Base-by-base conservation (phyloP, 768 basidiomycete species). In the Tricholoma terreum region DNA sequence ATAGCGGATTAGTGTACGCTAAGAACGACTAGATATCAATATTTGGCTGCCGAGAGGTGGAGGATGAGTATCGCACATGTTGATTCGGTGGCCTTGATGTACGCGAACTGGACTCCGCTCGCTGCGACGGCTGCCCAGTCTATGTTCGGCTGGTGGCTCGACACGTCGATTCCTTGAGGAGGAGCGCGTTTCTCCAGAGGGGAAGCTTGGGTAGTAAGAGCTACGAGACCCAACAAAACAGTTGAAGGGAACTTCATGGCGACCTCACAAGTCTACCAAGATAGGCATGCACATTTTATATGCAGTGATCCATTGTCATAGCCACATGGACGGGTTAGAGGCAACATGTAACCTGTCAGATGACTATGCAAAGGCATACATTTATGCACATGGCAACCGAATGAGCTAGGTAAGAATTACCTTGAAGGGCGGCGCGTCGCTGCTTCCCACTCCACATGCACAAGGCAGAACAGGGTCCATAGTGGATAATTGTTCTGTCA, bases 51-150 rank as follows among this genome's bases (percentile, higher is more conserved):
- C 30, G 14, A 38, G 12, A 15, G 11, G 22, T 24, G 45, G 31
- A 3, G 58, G 12, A 3, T n/a, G 11, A 21, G 17, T 24, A 40
- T 52, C 58, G 2, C 40, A 65, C 65, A 42, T n/a, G 62, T 66
- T 45, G 61, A 58, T 65, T 87, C 85, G 2, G 85, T 87, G 8
- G 85, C 86, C 65, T 87, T 87, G 77, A 87, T 86, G 64, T 77
- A 87, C 2, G 72, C 82, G 61, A 85, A 87, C 11, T 71, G 56
- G 31, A 85, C 66, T 3, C 82, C 85, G 58, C 81, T 80, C 11
- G 75, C 65, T 58, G 72, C 76, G 59, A 84, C 80, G 2, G 75
- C 72, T 36, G 63, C 70, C 83, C 83, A 86, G 65, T 85, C 71
- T 36, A 87, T 67, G 59, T 59, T 64, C 11, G 74, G 63, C 58